Evolutionary conservation across 73 alveolate genomes (phyloP), one percentile per base, ranked within the genome.

Genomic region (Diophrys appendiculata): DNA sequence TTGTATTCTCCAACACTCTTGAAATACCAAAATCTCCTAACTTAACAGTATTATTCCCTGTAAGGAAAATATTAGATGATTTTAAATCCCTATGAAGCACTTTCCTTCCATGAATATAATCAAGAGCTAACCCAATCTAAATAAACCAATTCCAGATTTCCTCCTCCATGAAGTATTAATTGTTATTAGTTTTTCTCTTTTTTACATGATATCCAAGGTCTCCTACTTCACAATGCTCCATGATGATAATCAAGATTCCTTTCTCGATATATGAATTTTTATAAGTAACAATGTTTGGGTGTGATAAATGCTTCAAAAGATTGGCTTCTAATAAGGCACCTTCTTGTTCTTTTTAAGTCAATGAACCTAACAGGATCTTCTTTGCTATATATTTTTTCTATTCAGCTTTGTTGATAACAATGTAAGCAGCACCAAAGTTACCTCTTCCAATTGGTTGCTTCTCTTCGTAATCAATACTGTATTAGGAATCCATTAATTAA

Each of bases 251-350:
- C n/a, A 94, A 83, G 33, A 85, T 56, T 33, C 96, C 93, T 68
- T 83, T 86, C 53, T 95, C 99, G 65, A 90, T 84, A 89, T 95
- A 92, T 34, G 97, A 76, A 56, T 86, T 97, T 75, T 89, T 97
- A 80, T 97, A 97, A 64, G 97, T 89, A 23, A 97, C 98, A 52
- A 97, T 92, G 77, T 95, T 90, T 29, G 98, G 97, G 85, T 97
- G 99, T 60, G 86, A 68, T 13, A 94, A 76, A 30, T 80, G 87
- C 81, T 89, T 78, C 56, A 94, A 80, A 22, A 94, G 84, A 76
- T 87, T 85, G 24, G 96, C 98, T 82, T 92, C 99, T 31, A 82
- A 77, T 32, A 81, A 73, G 23, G 97, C 95, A 34, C 92, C 88
- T 71, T 91, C 92, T 67, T 86, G 69, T 65, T 94, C 99, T 68